These are phyloP conservation scores for Cystobasidium slooffiae DNA, from an alignment of 1,284 basidiomycete species.

Conservation along the genomic window DNA sequence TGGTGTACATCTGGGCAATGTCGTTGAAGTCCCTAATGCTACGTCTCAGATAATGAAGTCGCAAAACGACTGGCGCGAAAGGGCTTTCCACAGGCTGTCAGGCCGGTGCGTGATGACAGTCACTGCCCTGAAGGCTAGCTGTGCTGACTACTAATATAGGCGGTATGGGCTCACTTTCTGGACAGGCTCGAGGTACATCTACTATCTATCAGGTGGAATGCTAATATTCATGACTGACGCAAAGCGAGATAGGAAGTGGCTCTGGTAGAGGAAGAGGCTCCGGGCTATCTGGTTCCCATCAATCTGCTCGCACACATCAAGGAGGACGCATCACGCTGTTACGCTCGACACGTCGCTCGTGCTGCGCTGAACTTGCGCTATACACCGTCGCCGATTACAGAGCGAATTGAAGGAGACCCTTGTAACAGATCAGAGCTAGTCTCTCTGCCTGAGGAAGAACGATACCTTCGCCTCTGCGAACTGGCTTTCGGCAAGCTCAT, in stretches of 20 bases:
- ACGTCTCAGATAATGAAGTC: neutral
- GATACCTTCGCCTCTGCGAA: slow-evolving; percentile 17
- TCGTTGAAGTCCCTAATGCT: too few species aligned
- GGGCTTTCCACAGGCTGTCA: neutral
- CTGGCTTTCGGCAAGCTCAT: slow-evolving; percentile 13
- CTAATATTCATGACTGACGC: neutral
- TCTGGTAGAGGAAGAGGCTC: neutral
- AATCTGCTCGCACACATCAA: neutral
- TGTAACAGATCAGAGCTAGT: slow-evolving; percentile 3
- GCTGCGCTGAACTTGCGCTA: neutral
- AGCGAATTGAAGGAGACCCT: slow-evolving; percentile 9
- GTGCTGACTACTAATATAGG: neutral
- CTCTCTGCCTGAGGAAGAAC: slow-evolving; percentile 3
- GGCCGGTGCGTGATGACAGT: slow-evolving; percentile 1
- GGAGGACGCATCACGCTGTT: slow-evolving; percentile 19
- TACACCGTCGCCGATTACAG: slow-evolving; percentile 3
- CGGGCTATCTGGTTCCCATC: slow-evolving; percentile 8
- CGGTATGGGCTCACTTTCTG: slow-evolving; percentile 1
- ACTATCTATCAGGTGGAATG: too few species aligned
- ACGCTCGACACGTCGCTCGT: slow-evolving; percentile 19
- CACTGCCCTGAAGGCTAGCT: neutral
- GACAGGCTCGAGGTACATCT: neutral
- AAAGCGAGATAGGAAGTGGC: neutral
- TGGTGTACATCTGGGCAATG: too few species aligned
- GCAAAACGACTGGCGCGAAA: neutral